phyloP scores from a whole-genome alignment of 148 eudicot genomes.

The Suaeda aralocaspica region DNA sequence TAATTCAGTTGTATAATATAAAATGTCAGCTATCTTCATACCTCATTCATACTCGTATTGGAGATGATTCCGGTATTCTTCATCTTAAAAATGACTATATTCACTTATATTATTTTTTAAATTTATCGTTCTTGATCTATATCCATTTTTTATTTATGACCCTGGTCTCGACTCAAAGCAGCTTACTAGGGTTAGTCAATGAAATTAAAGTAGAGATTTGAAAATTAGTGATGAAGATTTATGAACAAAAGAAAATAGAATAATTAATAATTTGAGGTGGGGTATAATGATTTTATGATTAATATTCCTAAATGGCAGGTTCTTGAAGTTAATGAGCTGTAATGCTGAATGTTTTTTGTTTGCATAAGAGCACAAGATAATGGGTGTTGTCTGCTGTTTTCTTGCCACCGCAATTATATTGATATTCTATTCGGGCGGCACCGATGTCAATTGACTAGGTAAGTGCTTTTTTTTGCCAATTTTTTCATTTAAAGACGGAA shows the following conservation, averaged over 20 bases:
- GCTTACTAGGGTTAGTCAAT: too few species aligned
- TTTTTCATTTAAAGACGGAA: too few species aligned
- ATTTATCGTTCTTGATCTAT: too few species aligned
- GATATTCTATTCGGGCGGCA: not conserved
- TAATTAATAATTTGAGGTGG: not conserved
- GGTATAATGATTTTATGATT: not conserved
- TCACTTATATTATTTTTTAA: too few species aligned
- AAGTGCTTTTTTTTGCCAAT: too few species aligned
- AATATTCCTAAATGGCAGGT: conserved; percentile 8
- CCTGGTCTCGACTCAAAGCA: too few species aligned
- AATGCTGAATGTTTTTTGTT: conserved; percentile 11
- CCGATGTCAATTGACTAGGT: not conserved
- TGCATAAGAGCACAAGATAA: conserved; percentile 9
- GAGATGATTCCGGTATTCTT: too few species aligned
- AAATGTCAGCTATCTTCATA: too few species aligned
- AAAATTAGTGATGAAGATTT: conserved; percentile 10
- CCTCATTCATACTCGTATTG: too few species aligned
- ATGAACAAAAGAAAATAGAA: not conserved
- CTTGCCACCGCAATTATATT: not conserved
- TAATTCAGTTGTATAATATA: too few species aligned
- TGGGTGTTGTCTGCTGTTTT: not conserved
- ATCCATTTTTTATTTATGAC: too few species aligned
- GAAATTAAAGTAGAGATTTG: conserved; percentile 3
- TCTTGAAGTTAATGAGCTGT: conserved; percentile 18
- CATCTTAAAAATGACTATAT: too few species aligned